These are phyloP conservation scores for Globisporangium nagaii DNA, from an alignment of 352 stramenopile genomes.

Conservation along the genomic window DNA sequence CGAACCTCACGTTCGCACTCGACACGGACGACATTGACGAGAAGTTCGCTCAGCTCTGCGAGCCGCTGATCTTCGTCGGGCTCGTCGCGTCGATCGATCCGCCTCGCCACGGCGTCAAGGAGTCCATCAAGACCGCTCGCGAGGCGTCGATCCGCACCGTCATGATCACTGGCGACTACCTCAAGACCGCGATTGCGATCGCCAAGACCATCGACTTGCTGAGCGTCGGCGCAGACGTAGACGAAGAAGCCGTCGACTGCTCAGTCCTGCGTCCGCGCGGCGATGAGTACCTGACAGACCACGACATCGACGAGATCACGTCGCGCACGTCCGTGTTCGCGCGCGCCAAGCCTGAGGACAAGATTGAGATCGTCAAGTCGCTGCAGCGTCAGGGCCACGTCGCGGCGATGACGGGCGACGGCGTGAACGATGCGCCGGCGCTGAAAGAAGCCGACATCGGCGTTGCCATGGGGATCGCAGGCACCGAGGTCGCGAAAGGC, in stretches of 20 bases:
- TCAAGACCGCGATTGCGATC: constrained; percentile 90
- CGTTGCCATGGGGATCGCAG: constrained; percentile 96
- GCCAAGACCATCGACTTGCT: constrained; percentile 84
- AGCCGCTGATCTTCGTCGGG: constrained; percentile 81
- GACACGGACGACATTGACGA: constrained; percentile 22
- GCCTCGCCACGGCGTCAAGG: constrained; percentile 25
- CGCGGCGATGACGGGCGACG: constrained; percentile 96
- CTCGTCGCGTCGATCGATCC: constrained; percentile 83
- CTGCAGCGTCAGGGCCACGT: constrained; percentile 10
- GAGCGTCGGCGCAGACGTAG: constrained; percentile 7
- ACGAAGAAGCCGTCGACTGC: constrained; percentile 9
- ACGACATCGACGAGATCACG: constrained; percentile 12
- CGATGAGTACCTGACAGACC: constrained; percentile 6
- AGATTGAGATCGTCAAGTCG: constrained; percentile 12
- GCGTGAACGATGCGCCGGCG: constrained; percentile 98
- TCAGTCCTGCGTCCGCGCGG: constrained; percentile 5
- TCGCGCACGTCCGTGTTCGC: constrained; percentile 4
- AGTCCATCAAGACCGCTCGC: constrained; percentile 29
- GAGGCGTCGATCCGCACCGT: constrained; percentile 37
- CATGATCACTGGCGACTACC: constrained; percentile 90
- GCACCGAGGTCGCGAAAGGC: constrained; percentile 97
- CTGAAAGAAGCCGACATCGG: constrained; percentile 6
- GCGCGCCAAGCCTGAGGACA: constrained; percentile 7
- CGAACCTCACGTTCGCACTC: constrained; percentile 8
- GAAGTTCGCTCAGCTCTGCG: constrained; percentile 21